Base-by-base conservation (phyloP, 805 yeast species). In the Yarrowia yakushimensis region DNA sequence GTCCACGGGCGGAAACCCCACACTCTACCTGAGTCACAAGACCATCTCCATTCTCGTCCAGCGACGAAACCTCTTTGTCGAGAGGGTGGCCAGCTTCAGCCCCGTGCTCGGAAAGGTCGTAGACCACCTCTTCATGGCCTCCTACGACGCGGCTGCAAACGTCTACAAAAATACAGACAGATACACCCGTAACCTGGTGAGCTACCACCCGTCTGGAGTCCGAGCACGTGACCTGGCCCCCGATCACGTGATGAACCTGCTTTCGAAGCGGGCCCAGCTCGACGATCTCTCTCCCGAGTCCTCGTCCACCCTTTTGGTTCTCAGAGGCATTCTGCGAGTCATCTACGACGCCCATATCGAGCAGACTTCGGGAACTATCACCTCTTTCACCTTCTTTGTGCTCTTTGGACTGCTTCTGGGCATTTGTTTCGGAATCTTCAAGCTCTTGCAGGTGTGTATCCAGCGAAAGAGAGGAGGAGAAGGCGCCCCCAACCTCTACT, bases 1-100 rank as follows among this genome's bases (percentile, higher is more conserved):
- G 76, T 78, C 97, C 8, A 94, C 99, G 1, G 97, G 97, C 41
- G 97, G 97, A 41, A 75, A 81, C 1, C 97, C 97, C 33, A 76
- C 88, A 4, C 78, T 86, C 43, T 84, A 85, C 70, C 76, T 88
- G 66, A 39, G 65, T 2, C 81, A 85, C 17, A 81, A 85, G 3
- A 81, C 87, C 2, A 79, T 82, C 57, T 84, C 88, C 54, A 83
- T 90, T 41, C 77, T 92, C 72, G 89, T 88, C 20, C 97, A 93
- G 75, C 78, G 48, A 30, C 33, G 60, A 25, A 54, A 54, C 46
- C 34, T 54, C 15, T 36, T 54, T 15, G 46, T 54, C 22, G 60
- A 54, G 25, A 25, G 46, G 12, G 28, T 54, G 22, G 27, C 43
- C 18, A 17, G 39, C 1, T 39, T 55, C 36, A 36, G 13, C 39